Base-by-base conservation (phyloP, 2,329 filamentous ascomycete species). In the Aureobasidium leucospermi region DNA sequence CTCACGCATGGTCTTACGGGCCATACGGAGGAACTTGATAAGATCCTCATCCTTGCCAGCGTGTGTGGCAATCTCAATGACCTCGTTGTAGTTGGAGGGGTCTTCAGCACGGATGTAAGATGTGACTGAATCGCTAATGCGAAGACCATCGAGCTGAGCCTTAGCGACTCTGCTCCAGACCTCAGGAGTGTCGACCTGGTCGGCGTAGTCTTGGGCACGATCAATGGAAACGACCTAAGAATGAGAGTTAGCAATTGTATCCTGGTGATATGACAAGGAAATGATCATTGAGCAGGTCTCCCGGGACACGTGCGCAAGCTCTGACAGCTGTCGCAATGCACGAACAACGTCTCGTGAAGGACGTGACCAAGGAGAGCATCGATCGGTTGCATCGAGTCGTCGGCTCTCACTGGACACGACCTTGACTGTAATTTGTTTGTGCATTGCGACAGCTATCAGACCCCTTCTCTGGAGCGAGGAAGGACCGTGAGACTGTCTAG, bases 101-200 rank as follows among this genome's bases (percentile, higher is more conserved):
- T 99, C 94, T 64, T 87, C 84, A 36, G 94, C 94, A 73, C 93
- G 93, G 72, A 99, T 96, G 76, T 99, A 99, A 0, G 94, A 97
- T 62, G 96, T 91, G 65, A 99, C 96, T 45, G 90, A 85, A 76
- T 99, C 94, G 55, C 86, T 85, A 32, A 99, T 87, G 62, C 94
- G 90, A 39, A 99, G 86, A 66, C 94, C 94, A 72, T 99, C 94
- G 60, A 99, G 83, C 77, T 99, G 94, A 59, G 94, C 93, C 81
- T 99, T 99, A 64, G 90, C 94, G 66, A 99, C 93, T 78, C 89
- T 92, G 79, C 92, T 97, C 94, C 94, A 99, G 29, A 99, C 94
- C 69, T 96, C 91, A 2, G 94, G 89, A 62, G 91, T 78, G 68
- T 99, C 94, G 60, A 99, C 89, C 64, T 92, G 88, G 69, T 99